These are phyloP conservation scores for Parmales sp. DNA, from an alignment of 108 stramenopile genomes.

Conservation along the genomic window DNA sequence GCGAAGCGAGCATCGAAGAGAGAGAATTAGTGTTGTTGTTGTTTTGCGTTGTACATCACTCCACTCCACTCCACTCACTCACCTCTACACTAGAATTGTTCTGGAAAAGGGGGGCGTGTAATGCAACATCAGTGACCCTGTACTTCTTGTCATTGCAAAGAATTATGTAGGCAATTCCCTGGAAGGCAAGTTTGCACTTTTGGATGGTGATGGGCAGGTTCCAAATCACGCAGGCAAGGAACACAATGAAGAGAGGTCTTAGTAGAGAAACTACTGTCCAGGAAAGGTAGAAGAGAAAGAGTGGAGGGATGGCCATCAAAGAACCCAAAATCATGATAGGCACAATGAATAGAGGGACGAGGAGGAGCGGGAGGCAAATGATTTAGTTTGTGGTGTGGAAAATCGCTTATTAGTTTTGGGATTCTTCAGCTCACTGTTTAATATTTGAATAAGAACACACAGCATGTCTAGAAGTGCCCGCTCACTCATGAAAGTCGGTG, in stretches of 20 bases:
- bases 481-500: no score
- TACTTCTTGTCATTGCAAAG: slow-evolving; percentile 67
- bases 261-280: slow-evolving; percentile 43
- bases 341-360: background rate
- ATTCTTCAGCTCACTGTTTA: no score
- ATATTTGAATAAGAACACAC: no score
- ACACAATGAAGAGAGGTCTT: slow-evolving; percentile 49
- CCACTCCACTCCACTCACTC: no score
- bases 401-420: no score
- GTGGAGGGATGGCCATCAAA: slow-evolving; percentile 34
- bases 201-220: slow-evolving; percentile 41
- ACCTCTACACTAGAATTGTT: slow-evolving; percentile 38
- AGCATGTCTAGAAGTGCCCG: no score
- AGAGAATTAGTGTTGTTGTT: background rate
- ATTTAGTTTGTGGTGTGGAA: no score
- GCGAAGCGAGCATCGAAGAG: background rate
- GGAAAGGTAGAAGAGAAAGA: slow-evolving; percentile 33
- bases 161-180: slow-evolving; percentile 43
- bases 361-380: background rate
- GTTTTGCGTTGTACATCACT: background rate
- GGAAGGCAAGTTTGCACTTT: slow-evolving; percentile 45
- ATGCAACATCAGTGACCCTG: no score
- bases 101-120: slow-evolving; percentile 26
- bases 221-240: slow-evolving; percentile 36
- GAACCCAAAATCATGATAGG: background rate